Conservation (phyloP, 1,284 basidiomycete genomes). For the Agaricales sp. region DNA sequence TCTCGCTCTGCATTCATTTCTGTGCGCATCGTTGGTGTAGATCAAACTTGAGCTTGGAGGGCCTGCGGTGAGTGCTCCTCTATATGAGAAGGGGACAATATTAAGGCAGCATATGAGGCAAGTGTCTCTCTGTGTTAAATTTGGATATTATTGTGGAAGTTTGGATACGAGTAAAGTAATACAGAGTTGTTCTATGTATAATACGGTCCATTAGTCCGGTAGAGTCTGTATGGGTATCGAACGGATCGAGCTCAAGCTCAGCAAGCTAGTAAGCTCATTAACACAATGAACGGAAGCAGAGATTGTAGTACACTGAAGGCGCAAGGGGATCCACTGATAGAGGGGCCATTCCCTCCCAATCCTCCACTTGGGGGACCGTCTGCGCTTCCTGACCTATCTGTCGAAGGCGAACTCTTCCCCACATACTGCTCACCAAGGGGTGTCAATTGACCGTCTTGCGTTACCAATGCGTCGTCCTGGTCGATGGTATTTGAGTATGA, state of each 20-base stretch:
- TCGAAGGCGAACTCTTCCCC: not conserved
- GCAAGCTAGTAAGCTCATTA: not conserved
- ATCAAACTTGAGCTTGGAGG: no score
- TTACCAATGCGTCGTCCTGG: not conserved
- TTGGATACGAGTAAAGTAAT: no score
- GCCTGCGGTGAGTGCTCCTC: no score
- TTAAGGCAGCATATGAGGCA: no score
- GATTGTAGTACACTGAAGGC: not conserved
- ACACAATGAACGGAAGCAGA: not conserved
- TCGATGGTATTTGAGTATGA: not conserved
- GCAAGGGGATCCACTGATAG: not conserved
- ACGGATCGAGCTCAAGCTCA: not conserved
- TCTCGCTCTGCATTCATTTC: no score
- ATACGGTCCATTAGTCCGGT: no score
- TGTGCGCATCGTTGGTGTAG: no score
- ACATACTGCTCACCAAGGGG: slow-evolving; percentile 1
- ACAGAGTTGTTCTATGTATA: no score
- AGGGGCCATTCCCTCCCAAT: not conserved
- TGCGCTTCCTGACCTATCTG: not conserved
- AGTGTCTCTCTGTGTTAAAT: no score
- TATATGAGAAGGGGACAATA: no score
- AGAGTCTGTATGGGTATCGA: no score
- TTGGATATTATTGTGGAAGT: no score
- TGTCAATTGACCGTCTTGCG: not conserved
- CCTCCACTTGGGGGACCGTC: not conserved